Base-by-base conservation (phyloP, 225 moss, liverwort and hornwort genomes). In the Antitrichia curtipendula region DNA sequence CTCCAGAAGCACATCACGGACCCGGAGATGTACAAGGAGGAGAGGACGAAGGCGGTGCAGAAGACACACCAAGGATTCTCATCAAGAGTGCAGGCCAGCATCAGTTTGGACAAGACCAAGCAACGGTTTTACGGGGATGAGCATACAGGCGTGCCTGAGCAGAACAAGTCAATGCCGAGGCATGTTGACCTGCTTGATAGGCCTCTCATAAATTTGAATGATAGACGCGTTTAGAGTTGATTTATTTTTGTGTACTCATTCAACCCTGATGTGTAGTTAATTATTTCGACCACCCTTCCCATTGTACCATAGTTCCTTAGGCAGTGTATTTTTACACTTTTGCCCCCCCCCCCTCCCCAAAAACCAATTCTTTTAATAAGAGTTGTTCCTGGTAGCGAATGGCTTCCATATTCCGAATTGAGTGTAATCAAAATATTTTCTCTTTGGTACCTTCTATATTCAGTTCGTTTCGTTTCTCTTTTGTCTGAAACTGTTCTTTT, bases 1-100 rank as follows among this genome's bases (percentile, higher is more conserved):
- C 89, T 96, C n/a, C 93, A 96, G 89, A 99, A 99, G 94, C 98
- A 99, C 88, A 90, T 93, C 87, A 97, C 95, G 15, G 98, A 99
- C 79, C 97, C 97, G 19, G 99, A 93, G 85, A 99, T 99, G 99
- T 99, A 95, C 92, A 95, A 87, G 84, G 93, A 96, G 89, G 99
- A 99, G 92, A 89, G 93, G 82, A 94, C 92, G 73, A 99, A 99
- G 89, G 97, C 93, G 29, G 95, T 96, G 70, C 90, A 86, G 86
- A 95, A 91, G 90, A 96, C 97, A 16, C 85, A 93, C 63, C 95
- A 97, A 78, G 99, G 99, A 78, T 88, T 97, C 76, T 94, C 99
- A 9, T 96, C 99, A 31, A 93, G 96, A 38, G 96, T 99, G 75
- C 95, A 97, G 79, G 96, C 97, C 24, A 95, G 90, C 88, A 91